These are phyloP conservation scores for Mimosa pudica DNA, from an alignment of 306 rosid species.

Conservation along the genomic window DNA sequence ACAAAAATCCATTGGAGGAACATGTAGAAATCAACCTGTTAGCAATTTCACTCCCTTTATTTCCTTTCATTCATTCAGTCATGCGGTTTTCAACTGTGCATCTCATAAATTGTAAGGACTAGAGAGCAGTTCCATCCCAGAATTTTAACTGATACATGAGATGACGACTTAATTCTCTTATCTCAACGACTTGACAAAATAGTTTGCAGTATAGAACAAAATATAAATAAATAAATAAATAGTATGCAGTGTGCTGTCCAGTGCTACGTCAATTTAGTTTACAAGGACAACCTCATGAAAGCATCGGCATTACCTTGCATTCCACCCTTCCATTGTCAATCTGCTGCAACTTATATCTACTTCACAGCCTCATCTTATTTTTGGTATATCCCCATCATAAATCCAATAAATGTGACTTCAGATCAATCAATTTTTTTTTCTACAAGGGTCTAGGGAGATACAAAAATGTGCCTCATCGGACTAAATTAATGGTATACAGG, in stretches of 20 bases:
- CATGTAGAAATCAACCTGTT: background rate
- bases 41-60: background rate
- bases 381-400: constrained; percentile 22
- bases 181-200: too few relatives aligned
- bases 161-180: background rate
- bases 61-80: background rate
- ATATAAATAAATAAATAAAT: too few relatives aligned
- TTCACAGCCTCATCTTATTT: constrained; percentile 1
- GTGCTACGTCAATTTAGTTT: too few relatives aligned
- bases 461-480: constrained; percentile 19
- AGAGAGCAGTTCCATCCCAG: background rate
- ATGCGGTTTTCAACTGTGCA: background rate
- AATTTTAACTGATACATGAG: background rate
- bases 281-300: background rate
- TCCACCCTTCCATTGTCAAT: background rate
- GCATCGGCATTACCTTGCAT: background rate
- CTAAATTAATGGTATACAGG: background rate
- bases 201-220: too few relatives aligned
- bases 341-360: background rate
- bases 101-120: background rate
- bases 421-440: constrained; percentile 12
- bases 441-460: background rate
- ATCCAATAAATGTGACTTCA: constrained; percentile 19
- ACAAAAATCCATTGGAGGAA: background rate
- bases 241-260: too few relatives aligned